Evolutionary conservation across 2,329 filamentous ascomycete species (phyloP).

Genomic region (Colletotrichum tropicale): DNA sequence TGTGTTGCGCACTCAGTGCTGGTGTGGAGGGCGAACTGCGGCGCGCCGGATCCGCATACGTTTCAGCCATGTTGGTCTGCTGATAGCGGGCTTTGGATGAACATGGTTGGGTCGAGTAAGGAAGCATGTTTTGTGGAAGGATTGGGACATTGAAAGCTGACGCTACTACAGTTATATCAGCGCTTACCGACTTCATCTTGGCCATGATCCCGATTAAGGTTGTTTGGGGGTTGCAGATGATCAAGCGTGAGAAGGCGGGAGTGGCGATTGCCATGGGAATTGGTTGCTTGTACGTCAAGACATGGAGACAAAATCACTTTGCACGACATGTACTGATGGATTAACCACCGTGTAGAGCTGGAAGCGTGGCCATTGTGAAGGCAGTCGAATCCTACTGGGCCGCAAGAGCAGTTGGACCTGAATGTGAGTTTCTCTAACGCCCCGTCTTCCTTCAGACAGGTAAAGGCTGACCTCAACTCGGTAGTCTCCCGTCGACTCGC

Average conservation of each 20-base stretch:
- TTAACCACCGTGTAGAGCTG: neutral
- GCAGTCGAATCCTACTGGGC: neutral
- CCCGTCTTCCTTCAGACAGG: neutral
- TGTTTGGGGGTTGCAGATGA: slow-evolving; percentile 33
- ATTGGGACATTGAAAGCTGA: neutral
- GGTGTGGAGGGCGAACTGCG: neutral
- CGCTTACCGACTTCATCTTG: slow-evolving; percentile 28
- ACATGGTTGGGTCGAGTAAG: neutral
- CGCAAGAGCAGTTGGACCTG: neutral
- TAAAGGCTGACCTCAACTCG: fast-evolving
- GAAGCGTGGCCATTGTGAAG: neutral
- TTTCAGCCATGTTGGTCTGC: neutral
- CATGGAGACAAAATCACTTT: too few species aligned
- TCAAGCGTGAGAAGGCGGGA: slow-evolving; percentile 28
- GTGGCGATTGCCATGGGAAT: slow-evolving; percentile 27
- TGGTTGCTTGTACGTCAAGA: slow-evolving; percentile 24
- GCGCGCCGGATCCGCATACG: neutral
- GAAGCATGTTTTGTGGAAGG: neutral
- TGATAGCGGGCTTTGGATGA: neutral
- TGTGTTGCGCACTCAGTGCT: neutral
- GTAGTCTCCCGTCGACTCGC: neutral
- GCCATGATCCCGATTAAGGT: slow-evolving; percentile 32
- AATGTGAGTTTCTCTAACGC: neutral
- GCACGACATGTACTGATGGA: neutral
- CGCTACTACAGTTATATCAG: neutral